phyloP scores from a whole-genome alignment of 192 early-diverging fungal species.

The Coemansia sp. region DNA sequence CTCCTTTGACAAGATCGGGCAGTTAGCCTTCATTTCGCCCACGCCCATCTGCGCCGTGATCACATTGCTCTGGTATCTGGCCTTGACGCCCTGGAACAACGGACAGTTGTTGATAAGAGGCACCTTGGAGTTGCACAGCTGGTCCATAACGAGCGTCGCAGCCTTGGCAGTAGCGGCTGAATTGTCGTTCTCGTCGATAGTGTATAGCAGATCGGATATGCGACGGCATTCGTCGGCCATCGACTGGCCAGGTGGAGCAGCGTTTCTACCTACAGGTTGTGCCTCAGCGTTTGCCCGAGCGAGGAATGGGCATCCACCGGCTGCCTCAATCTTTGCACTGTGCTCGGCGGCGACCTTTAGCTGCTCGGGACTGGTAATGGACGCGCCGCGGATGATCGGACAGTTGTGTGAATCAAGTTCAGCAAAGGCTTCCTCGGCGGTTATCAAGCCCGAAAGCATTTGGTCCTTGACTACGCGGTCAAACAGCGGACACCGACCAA shows the following conservation, averaged over 20 bases:
- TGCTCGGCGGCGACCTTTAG: conserved; percentile 34
- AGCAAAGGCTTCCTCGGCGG: conserved; percentile 49
- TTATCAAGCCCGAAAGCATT: conserved; percentile 43
- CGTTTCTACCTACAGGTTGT: conserved; percentile 1
- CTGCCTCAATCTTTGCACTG: conserved; percentile 13
- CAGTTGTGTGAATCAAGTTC: conserved; percentile 53
- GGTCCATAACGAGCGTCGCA: conserved; percentile 34
- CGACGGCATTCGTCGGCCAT: conserved; percentile 55
- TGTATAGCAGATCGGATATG: conserved; percentile 50
- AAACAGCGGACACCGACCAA: conserved; percentile 48
- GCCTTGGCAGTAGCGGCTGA: not conserved
- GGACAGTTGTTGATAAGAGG: conserved; percentile 55
- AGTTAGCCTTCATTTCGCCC: conserved; percentile 52
- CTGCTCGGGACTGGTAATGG: conserved; percentile 46
- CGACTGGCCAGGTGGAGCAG: conserved; percentile 36
- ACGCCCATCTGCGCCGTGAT: conserved; percentile 39
- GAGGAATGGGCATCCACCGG: conserved; percentile 31
- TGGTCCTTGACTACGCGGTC: conserved; percentile 41
- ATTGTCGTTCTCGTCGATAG: conserved; percentile 22
- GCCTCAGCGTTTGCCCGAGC: conserved; percentile 26
- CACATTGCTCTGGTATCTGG: conserved; percentile 33
- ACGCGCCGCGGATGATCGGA: conserved; percentile 54
- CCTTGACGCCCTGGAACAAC: conserved; percentile 46
- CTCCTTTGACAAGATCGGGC: conserved; percentile 57
- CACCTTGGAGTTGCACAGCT: conserved; percentile 36